These are phyloP conservation scores for Phytophthora citrophthora DNA, from an alignment of 352 stramenopile genomes.

Conservation along the genomic window DNA sequence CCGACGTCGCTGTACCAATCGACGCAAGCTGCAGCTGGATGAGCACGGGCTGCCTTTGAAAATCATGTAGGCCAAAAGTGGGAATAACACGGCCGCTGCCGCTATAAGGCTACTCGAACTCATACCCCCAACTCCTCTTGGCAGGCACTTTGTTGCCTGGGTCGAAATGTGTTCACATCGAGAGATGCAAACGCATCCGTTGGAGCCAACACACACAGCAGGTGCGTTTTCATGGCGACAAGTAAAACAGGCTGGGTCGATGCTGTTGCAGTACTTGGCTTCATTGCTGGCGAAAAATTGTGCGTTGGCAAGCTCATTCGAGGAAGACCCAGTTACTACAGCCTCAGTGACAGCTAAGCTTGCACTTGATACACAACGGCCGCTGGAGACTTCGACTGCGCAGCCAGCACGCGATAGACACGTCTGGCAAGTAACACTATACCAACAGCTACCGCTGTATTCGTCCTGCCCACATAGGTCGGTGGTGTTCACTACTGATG, in stretches of 20 bases:
- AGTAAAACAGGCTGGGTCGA: conserved; percentile 21
- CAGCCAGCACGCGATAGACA: conserved; percentile 21
- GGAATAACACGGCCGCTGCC: conserved; percentile 16
- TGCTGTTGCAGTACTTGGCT: conserved; percentile 20
- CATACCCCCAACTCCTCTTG: neutral
- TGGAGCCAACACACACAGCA: conserved; percentile 14
- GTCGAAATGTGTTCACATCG: conserved; percentile 29
- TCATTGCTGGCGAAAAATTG: conserved; percentile 19
- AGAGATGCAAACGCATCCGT: conserved; percentile 21
- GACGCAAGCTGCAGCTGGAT: conserved; percentile 8
- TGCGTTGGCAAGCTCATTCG: neutral
- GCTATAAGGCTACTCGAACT: conserved; percentile 6
- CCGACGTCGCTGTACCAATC: conserved; percentile 1
- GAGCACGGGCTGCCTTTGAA: conserved; percentile 24
- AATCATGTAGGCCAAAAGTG: conserved; percentile 20
- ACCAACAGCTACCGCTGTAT: conserved; percentile 28
- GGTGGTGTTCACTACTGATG: conserved; percentile 7
- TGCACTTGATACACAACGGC: conserved; percentile 17
- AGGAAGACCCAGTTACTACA: neutral
- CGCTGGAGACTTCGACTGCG: conserved; percentile 23
- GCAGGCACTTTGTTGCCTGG: conserved; percentile 16
- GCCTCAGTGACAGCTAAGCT: neutral
- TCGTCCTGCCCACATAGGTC: conserved; percentile 27
- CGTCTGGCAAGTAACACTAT: conserved; percentile 21
- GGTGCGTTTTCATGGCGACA: conserved; percentile 17